Evolutionary conservation across 768 basidiomycete species (phyloP).

Genomic region (Leccinum barrowsii): DNA sequence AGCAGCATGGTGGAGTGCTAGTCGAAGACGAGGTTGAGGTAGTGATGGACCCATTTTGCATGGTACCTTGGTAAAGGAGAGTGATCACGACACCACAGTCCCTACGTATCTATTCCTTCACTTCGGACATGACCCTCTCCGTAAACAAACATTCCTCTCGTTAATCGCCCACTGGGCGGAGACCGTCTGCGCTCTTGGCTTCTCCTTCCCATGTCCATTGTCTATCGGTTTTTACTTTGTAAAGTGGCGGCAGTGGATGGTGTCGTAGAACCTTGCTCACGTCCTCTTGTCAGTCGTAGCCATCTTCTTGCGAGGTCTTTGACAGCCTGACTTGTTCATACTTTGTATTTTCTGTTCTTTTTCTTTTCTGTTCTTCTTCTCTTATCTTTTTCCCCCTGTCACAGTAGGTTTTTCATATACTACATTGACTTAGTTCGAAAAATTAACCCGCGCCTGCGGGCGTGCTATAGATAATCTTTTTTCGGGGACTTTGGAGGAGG

Average conservation of each 20-base stretch:
- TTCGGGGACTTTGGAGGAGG: not conserved
- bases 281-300: not conserved
- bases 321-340: conserved; percentile 8
- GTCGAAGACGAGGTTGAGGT: conserved; percentile 13
- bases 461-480: not conserved
- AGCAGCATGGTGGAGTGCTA: conserved; percentile 12
- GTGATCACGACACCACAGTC: conserved; percentile 20
- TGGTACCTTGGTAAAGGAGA: conserved; percentile 22
- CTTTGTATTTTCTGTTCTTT: not conserved
- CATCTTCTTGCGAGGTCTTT: conserved; percentile 1
- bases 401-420: conserved; percentile 23
- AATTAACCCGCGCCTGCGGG: too few species aligned
- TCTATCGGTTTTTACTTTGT: not conserved
- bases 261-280: conserved; percentile 4
- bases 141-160: conserved; percentile 16
- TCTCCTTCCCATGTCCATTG: not conserved
- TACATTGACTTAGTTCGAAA: conserved; percentile 12
- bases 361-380: not conserved
- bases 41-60: conserved; percentile 22
- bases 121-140: conserved; percentile 23
- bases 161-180: conserved; percentile 13
- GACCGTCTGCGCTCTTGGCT: conserved; percentile 5
- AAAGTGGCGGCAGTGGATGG: not conserved
- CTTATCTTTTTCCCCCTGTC: conserved; percentile 10
- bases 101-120: conserved; percentile 33